A percentile compares a stretch with the other conserved stretches of the same genome.
Evolutionary conservation across 106 monocot genomes (phyloP).

Genomic region (Dioscorea alata): DNA sequence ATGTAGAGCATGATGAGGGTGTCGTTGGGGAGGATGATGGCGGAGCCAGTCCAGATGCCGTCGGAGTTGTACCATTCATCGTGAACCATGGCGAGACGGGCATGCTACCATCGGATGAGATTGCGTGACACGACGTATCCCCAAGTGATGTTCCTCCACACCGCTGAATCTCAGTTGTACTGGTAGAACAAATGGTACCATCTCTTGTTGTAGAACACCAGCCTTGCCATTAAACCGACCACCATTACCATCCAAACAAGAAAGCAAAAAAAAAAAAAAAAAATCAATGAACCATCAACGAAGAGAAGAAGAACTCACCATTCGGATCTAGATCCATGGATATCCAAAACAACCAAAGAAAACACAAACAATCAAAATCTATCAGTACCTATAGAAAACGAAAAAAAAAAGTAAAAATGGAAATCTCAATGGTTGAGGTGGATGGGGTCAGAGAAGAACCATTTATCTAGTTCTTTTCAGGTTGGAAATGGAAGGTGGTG

Average conservation of each 20-base stretch:
- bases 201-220: conserved; percentile 52
- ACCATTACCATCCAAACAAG: neutral
- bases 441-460: conserved; percentile 11
- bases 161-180: conserved; percentile 42
- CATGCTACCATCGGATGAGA: conserved; percentile 53
- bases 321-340: conserved; percentile 23
- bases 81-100: conserved; percentile 43
- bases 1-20: conserved; percentile 51
- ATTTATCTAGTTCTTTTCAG: conserved; percentile 70
- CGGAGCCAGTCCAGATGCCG: conserved; percentile 67
- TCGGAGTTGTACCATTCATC: conserved; percentile 59
- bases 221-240: conserved; percentile 14
- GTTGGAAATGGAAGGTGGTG: too few species aligned
- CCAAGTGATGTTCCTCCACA: conserved; percentile 78
- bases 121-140: conserved; percentile 55
- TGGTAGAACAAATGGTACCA: conserved; percentile 91
- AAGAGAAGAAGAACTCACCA: conserved; percentile 14
- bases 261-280: too few species aligned
- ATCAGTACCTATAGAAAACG: neutral
- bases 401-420: neutral
- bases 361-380: too few species aligned
- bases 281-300: too few species aligned
- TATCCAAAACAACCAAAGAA: neutral
- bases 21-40: conserved; percentile 38
- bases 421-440: neutral